Evolutionary conservation across 805 yeast species (phyloP).

Genomic region (Soucietia sequanensis): DNA sequence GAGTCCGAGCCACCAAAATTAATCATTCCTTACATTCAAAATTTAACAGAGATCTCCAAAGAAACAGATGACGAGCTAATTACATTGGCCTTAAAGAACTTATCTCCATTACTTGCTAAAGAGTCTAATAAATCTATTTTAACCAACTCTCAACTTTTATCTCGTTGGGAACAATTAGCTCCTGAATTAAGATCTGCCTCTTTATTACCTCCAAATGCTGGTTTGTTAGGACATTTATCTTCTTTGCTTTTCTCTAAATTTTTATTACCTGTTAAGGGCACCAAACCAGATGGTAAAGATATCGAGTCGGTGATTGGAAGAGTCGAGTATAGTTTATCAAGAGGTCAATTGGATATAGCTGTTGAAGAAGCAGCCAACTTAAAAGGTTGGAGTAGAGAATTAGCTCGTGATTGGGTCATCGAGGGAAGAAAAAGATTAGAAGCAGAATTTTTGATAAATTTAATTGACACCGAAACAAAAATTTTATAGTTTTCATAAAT

Average conservation of each 20-base stretch:
- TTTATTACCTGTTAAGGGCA: constrained; percentile 74
- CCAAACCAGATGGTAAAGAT: constrained; percentile 72
- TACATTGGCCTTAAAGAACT: constrained; percentile 28
- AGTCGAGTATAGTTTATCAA: constrained; percentile 69
- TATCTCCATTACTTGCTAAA: constrained; percentile 34
- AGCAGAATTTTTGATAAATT: constrained; percentile 72
- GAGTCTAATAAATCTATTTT: constrained; percentile 54
- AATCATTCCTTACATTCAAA: constrained; percentile 39
- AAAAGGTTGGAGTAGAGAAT: constrained; percentile 89
- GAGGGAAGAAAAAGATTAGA: constrained; percentile 90
- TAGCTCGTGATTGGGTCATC: constrained; percentile 88
- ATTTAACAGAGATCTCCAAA: constrained; percentile 19
- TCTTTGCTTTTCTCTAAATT: constrained; percentile 75
- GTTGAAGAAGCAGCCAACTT: constrained; percentile 88
- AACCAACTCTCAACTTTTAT: constrained; percentile 71
- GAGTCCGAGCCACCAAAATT: constrained; percentile 23
- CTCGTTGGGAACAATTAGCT: constrained; percentile 75
- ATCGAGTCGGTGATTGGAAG: constrained; percentile 87
- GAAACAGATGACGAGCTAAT: constrained; percentile 34
- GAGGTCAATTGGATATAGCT: constrained; percentile 81
- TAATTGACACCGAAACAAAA: constrained; percentile 64
- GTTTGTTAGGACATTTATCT: constrained; percentile 86
- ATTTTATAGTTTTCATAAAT: too few relatives aligned
- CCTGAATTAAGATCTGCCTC: constrained; percentile 90
- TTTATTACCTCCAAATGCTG: constrained; percentile 91